phyloP scores from a whole-genome alignment of 2,329 filamentous ascomycete genomes.

The Shiraia sp. region DNA sequence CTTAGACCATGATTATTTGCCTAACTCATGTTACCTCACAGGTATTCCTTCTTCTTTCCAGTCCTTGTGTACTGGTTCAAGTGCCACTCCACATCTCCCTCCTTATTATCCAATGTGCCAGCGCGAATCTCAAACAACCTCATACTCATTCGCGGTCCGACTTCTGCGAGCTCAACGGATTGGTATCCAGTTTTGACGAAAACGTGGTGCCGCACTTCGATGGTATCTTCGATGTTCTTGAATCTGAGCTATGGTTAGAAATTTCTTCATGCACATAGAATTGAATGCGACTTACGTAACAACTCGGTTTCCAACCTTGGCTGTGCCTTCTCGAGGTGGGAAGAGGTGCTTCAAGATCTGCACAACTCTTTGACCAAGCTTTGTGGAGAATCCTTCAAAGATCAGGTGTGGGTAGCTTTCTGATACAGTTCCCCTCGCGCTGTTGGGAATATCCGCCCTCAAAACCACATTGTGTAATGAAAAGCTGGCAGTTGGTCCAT shows the following conservation, averaged over 20 bases:
- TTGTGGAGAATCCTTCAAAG: constrained; percentile 89
- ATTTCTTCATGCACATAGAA: neutral
- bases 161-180: constrained; percentile 61
- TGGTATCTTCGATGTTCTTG: constrained; percentile 83
- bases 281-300: constrained; percentile 60
- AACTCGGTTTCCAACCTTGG: constrained; percentile 82
- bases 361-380: constrained; percentile 78
- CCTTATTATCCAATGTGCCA: constrained; percentile 90
- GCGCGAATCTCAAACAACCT: constrained; percentile 88
- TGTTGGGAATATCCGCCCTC: constrained; percentile 88
- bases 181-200: constrained; percentile 93
- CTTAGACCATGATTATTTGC: constrained; percentile 32
- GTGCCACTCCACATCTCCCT: constrained; percentile 95
- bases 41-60: constrained; percentile 91
- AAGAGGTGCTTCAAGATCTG: constrained; percentile 94
- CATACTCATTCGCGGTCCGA: constrained; percentile 92
- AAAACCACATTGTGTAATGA: constrained; percentile 91
- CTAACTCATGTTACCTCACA: too few species aligned
- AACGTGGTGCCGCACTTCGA: constrained; percentile 91
- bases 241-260: constrained; percentile 23
- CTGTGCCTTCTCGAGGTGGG: constrained; percentile 78
- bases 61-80: constrained; percentile 94
- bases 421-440: constrained; percentile 81
- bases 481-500: constrained; percentile 86
- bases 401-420: constrained; percentile 94